phyloP scores from a whole-genome alignment of 148 eudicot species.

The Vaccinium corymbosum region DNA sequence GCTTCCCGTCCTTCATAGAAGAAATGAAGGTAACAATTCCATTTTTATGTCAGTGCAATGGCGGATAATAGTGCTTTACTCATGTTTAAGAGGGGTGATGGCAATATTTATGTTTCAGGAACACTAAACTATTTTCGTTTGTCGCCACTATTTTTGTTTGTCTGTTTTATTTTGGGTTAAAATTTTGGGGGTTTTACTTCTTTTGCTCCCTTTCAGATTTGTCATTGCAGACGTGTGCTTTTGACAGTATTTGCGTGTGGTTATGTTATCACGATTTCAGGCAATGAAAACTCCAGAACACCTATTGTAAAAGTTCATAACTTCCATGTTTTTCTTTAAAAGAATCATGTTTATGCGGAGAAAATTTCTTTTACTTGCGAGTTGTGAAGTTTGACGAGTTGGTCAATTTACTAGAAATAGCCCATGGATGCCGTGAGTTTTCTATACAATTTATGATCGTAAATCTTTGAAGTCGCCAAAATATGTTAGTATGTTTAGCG shows the following conservation, averaged over 20 bases:
- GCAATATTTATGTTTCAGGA: not conserved
- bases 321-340: not conserved
- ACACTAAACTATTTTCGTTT: not conserved
- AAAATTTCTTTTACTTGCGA: too few relatives aligned
- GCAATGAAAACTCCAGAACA: not conserved
- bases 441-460: not conserved
- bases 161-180: too few relatives aligned
- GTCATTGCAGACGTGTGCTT: not conserved
- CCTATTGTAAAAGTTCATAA: not conserved
- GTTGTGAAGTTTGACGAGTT: too few relatives aligned
- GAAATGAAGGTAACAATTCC: constrained; percentile 66
- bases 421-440: too few relatives aligned
- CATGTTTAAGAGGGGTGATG: constrained; percentile 19
- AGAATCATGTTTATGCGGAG: too few relatives aligned
- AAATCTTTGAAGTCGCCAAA: not conserved
- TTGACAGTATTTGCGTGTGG: not conserved
- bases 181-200: not conserved
- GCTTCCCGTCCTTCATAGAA: constrained; percentile 92
- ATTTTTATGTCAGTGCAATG: constrained; percentile 6
- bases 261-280: not conserved
- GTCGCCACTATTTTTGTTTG: not conserved
- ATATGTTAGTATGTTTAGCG: not conserved
- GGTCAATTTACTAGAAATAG: too few relatives aligned
- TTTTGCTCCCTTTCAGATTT: not conserved
- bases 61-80: not conserved